These are phyloP conservation scores for Pythium sp. DNA, from an alignment of 352 stramenopile genomes.

Conservation along the genomic window DNA sequence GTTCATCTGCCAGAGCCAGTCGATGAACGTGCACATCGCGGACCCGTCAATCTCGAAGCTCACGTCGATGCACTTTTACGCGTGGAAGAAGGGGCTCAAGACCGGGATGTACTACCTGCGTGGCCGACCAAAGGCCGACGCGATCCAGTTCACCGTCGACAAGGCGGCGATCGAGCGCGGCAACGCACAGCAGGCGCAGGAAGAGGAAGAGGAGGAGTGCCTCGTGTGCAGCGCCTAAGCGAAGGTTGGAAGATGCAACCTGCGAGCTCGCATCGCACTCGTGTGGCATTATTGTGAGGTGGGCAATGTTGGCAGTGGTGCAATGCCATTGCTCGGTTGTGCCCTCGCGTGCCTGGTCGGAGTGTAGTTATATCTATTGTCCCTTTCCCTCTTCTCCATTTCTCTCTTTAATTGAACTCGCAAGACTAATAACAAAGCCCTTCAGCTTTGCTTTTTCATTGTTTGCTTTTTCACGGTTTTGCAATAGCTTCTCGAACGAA, in stretches of 20 bases:
- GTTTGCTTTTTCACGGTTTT: too few relatives aligned
- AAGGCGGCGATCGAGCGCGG: constrained; percentile 83
- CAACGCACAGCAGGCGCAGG: constrained; percentile 20
- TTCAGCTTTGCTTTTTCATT: too few relatives aligned
- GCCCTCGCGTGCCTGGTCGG: neutral
- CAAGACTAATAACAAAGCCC: too few relatives aligned
- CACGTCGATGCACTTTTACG: constrained; percentile 99
- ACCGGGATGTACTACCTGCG: constrained; percentile 99
- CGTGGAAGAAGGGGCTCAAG: constrained; percentile 99
- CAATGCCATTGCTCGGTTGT: too few relatives aligned
- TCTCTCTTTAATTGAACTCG: neutral
- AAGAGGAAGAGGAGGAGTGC: constrained; percentile 74
- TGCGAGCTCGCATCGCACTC: neutral
- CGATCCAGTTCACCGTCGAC: constrained; percentile 99
- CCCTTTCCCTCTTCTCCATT: neutral
- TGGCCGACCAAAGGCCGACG: constrained; percentile 97
- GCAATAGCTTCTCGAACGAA: too few relatives aligned
- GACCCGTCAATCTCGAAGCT: constrained; percentile 97
- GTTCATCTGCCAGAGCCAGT: constrained; percentile 98
- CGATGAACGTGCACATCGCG: constrained; percentile 98
- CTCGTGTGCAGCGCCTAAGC: constrained; percentile 71
- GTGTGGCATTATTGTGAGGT: too few relatives aligned
- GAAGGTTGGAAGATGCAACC: neutral
- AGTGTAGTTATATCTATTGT: neutral
- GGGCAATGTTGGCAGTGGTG: too few relatives aligned